phyloP scores from a whole-genome alignment of 257 asterid species.

The Euphrasia confusa region DNA sequence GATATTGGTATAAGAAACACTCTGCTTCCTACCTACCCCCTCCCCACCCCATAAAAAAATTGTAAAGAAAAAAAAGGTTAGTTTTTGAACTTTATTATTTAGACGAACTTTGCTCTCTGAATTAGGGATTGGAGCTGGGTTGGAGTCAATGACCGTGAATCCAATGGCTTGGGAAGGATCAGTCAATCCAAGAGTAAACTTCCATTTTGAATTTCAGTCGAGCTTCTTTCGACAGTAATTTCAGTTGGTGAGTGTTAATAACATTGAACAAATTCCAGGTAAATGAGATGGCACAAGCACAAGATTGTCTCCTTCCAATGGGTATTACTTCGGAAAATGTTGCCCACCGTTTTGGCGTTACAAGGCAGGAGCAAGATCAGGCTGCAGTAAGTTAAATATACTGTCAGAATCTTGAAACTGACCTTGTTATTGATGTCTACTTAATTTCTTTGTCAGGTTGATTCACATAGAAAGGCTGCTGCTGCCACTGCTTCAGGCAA shows the following conservation, averaged over 20 bases:
- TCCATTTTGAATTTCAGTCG: slow-evolving; percentile 16
- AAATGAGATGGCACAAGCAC: slow-evolving; percentile 73
- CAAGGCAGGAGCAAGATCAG: slow-evolving; percentile 94
- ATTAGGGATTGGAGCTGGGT: slow-evolving; percentile 96
- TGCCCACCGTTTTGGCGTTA: slow-evolving; percentile 83
- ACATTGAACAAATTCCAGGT: slow-evolving; percentile 42
- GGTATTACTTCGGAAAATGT: slow-evolving; percentile 99
- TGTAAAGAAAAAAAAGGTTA: too few species aligned
- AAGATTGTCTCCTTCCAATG: slow-evolving; percentile 97
- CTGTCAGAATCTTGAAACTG: slow-evolving; percentile 7
- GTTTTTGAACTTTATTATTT: background rate
- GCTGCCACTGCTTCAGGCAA: slow-evolving; percentile 96
- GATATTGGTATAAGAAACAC: slow-evolving; percentile 60
- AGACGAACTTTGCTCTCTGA: slow-evolving; percentile 20
- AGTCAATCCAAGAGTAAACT: slow-evolving; percentile 80
- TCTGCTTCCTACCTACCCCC: background rate
- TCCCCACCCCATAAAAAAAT: background rate
- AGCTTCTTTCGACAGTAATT: slow-evolving; percentile 5
- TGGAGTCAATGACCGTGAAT: slow-evolving; percentile 90
- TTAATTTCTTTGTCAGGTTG: slow-evolving; percentile 48
- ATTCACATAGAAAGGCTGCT: slow-evolving; percentile 93
- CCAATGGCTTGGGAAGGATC: slow-evolving; percentile 99
- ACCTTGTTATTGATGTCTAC: background rate
- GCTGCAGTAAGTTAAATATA: slow-evolving; percentile 72
- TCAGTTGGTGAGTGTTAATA: slow-evolving; percentile 7